Evolutionary conservation across 768 basidiomycete species (phyloP).

Genomic region (Boletus insuetus): DNA sequence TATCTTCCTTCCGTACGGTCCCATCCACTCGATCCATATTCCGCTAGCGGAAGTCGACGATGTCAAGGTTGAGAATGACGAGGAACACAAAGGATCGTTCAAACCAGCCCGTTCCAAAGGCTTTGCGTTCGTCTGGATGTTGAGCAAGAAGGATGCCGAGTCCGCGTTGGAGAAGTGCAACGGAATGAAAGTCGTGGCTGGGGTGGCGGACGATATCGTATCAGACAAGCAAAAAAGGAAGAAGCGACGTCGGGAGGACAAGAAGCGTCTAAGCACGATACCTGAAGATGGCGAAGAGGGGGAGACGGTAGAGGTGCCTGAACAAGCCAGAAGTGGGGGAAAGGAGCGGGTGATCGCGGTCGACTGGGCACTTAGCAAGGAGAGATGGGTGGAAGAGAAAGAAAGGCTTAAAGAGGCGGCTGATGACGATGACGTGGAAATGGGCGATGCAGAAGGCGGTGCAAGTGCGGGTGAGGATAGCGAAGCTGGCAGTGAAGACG

Average conservation of each 20-base stretch:
- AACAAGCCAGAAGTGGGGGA: conserved; percentile 34
- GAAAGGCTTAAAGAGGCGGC: conserved; percentile 44
- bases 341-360: conserved; percentile 78
- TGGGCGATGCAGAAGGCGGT: conserved; percentile 28
- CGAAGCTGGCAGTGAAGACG: conserved; percentile 39
- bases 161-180: conserved; percentile 77
- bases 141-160: conserved; percentile 82
- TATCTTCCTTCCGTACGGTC: conserved; percentile 83
- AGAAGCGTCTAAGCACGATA: conserved; percentile 36
- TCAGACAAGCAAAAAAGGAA: conserved; percentile 67
- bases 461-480: conserved; percentile 22
- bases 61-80: conserved; percentile 29
- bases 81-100: conserved; percentile 8
- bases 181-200: conserved; percentile 64
- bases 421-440: conserved; percentile 32
- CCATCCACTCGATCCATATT: conserved; percentile 82
- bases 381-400: conserved; percentile 83
- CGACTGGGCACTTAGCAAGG: conserved; percentile 95
- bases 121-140: conserved; percentile 95
- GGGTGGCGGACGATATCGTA: conserved; percentile 54
- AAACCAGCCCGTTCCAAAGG: conserved; percentile 54
- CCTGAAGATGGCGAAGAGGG: conserved; percentile 35
- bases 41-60: conserved; percentile 44
- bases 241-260: conserved; percentile 54
- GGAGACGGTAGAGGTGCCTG: conserved; percentile 35